Evolutionary conservation across 169 alveolate genomes (phyloP), one percentile per base, ranked within the genome.

Genomic region (Cystoisospora suis): DNA sequence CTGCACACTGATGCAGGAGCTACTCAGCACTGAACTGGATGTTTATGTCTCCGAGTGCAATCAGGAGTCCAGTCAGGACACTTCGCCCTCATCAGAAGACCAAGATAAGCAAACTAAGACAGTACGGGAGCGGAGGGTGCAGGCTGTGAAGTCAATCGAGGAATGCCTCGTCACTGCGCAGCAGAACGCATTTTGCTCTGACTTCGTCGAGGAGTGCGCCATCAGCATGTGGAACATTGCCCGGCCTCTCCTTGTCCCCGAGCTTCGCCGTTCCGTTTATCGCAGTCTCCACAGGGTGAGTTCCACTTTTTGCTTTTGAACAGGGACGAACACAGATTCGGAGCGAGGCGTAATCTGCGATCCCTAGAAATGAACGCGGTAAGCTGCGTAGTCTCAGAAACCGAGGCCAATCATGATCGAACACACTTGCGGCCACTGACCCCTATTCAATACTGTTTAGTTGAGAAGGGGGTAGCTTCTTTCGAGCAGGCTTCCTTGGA

Each of bases 1-100:
- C 40, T 72, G 83, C 83, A 72, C 83, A 15, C 0, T 72, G 58
- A 72, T 72, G 83, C 83, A 72, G n/a, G 83, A 72, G 56, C 83
- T 72, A 32, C 27, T 72, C n/a, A 12, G 34, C 20, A 72, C 56
- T 5, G 83, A 72, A 72, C n/a, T 72, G 7, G 58, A 72, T 17
- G 83, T 72, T 20, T 38, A n/a, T 56, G n/a, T 36, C 56, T 36
- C 83, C 38, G 83, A 72, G 56, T 1, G 3, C 83, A 20, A 38
- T 17, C 47, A 72, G 32, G 34, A 38, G 15, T 36, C n/a, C 38
- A 15, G 27, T 29, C 40, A 3, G 23, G 56, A 36, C 56, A 1
- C 17, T 9, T 32, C 32, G 47, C 36, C 32, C 9, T 72, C 83
- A 34, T 29, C 83, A 15, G 83, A 72, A 12, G 83, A 72, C 0